Conservation (phyloP, 1,284 basidiomycete species). For the Fomes fomentarius region DNA sequence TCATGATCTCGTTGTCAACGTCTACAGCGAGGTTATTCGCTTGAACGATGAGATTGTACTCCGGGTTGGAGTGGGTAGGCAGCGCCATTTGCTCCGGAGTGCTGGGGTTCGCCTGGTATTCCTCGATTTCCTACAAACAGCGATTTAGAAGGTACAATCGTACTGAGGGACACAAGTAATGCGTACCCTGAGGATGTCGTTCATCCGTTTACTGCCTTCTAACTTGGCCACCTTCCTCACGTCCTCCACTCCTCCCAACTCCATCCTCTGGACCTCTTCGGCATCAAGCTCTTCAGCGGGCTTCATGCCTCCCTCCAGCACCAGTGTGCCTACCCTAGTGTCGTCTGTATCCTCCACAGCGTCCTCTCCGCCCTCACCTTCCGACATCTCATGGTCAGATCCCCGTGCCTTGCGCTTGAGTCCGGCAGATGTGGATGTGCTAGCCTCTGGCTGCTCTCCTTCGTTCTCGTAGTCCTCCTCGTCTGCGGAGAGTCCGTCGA, state of each 20-base stretch:
- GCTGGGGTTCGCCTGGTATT: slow-evolving; percentile 78
- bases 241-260: slow-evolving; percentile 82
- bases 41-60: slow-evolving; percentile 95
- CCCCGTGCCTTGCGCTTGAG: slow-evolving; percentile 65
- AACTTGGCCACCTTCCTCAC: slow-evolving; percentile 88
- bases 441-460: slow-evolving; percentile 33
- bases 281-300: slow-evolving; percentile 94
- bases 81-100: slow-evolving; percentile 78
- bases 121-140: slow-evolving; percentile 92
- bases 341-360: slow-evolving; percentile 44
- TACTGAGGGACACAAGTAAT: too few species aligned
- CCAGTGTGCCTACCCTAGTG: slow-evolving; percentile 58
- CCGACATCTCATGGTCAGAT: slow-evolving; percentile 56
- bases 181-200: slow-evolving; percentile 80
- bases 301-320: slow-evolving; percentile 87
- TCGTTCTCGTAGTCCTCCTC: slow-evolving; percentile 58
- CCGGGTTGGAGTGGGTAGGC: slow-evolving; percentile 90
- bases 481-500: slow-evolving; percentile 75
- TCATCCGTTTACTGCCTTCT: slow-evolving; percentile 84
- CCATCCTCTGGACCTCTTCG: slow-evolving; percentile 92
- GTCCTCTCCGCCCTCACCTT: slow-evolving; percentile 46
- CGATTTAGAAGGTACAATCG: too few species aligned
- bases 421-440: slow-evolving; percentile 36
- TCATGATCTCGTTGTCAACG: slow-evolving; percentile 96
- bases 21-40: slow-evolving; percentile 99